Evolutionary conservation across 208 protist species (phyloP).

Genomic region (Willaertia magna): DNA sequence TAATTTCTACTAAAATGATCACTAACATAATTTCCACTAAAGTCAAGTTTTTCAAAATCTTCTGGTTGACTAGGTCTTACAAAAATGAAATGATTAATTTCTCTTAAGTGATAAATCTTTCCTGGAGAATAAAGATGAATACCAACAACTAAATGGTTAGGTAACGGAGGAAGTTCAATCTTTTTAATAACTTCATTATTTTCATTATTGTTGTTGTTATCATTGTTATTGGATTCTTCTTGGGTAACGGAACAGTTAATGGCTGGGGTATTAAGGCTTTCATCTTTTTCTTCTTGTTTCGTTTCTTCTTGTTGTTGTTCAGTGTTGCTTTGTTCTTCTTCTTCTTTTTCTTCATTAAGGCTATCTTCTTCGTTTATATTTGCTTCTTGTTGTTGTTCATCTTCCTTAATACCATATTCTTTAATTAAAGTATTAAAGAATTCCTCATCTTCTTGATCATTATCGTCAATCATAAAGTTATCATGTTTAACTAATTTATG

Average conservation of each 20-base stretch:
- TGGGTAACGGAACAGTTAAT: no score
- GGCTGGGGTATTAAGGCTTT: no score
- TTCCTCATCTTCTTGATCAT: not conserved
- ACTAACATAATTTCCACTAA: not conserved
- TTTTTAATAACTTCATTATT: no score
- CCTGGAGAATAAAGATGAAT: not conserved
- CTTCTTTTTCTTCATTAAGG: no score
- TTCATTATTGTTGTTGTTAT: no score
- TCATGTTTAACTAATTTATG: not conserved
- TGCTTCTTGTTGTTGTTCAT: not conserved
- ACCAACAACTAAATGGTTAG: not conserved
- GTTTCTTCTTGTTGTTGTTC: no score
- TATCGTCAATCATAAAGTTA: not conserved
- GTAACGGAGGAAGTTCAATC: not conserved
- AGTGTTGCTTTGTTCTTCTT: no score
- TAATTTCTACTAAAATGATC: not conserved
- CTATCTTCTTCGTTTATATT: not conserved
- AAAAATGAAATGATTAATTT: not conserved
- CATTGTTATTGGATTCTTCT: no score
- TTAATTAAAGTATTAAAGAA: not conserved
- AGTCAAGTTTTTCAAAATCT: not conserved
- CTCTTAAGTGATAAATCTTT: not conserved
- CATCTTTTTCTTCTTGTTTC: no score
- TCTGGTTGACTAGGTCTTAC: not conserved
- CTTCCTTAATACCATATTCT: not conserved